Evolutionary conservation across 345 rosid species (phyloP).

Genomic region (Abelmoschus esculentus): DNA sequence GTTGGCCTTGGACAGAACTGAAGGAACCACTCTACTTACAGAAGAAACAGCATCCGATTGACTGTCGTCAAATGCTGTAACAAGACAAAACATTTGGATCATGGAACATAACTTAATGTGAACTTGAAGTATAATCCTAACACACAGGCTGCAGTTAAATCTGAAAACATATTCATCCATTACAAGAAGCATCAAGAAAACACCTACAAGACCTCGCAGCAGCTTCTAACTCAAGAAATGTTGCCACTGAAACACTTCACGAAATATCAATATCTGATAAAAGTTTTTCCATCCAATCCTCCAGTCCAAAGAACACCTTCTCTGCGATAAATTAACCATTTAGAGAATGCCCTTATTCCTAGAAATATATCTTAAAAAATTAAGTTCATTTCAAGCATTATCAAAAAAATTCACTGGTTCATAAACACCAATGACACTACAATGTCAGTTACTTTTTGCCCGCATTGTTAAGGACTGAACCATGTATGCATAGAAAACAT

Average conservation of each 20-base stretch:
- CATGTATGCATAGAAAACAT: background rate
- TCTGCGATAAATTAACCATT: conserved; percentile 55
- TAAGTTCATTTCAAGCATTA: background rate
- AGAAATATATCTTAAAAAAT: conserved; percentile 7
- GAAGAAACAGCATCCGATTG: conserved; percentile 35
- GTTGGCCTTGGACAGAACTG: conserved; percentile 26
- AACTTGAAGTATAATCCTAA: background rate
- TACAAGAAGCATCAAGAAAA: conserved; percentile 16
- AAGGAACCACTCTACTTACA: conserved; percentile 24
- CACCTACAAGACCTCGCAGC: conserved; percentile 84
- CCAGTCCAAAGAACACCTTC: conserved; percentile 80
- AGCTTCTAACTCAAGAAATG: conserved; percentile 94
- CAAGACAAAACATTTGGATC: conserved; percentile 12
- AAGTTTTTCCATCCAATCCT: conserved; percentile 88
- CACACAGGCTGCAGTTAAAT: background rate
- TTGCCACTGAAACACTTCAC: conserved; percentile 64
- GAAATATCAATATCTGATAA: conserved; percentile 81
- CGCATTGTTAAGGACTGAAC: background rate
- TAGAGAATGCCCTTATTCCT: conserved; percentile 36
- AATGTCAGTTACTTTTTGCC: background rate
- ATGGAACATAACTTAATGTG: conserved; percentile 5
- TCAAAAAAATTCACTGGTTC: background rate
- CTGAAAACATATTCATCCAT: background rate
- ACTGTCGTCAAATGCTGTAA: conserved; percentile 60
- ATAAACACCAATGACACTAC: background rate